Conservation (phyloP, 176 grass and related monocot genomes). For the Puya raimondii region DNA sequence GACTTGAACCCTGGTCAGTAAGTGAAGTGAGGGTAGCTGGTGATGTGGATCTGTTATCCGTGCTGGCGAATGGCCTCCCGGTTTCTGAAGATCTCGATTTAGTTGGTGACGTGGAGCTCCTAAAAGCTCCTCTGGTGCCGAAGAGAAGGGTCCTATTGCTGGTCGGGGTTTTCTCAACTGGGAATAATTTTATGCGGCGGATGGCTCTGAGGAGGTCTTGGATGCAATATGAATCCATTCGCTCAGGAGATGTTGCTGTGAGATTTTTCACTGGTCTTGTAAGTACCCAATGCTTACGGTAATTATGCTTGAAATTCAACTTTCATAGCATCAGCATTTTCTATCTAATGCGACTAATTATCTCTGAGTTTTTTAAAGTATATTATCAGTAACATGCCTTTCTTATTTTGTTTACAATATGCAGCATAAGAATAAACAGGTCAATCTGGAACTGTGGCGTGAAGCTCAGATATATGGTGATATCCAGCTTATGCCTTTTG, state of each 20-base stretch:
- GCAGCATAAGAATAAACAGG: conserved; percentile 68
- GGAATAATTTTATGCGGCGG: conserved; percentile 84
- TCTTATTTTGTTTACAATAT: conserved; percentile 13
- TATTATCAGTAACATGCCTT: neutral
- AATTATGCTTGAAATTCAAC: no score
- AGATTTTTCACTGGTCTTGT: conserved; percentile 90
- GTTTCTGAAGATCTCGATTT: conserved; percentile 61
- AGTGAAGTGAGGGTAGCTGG: conserved; percentile 56
- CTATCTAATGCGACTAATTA: no score
- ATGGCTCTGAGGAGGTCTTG: conserved; percentile 80
- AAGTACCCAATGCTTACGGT: conserved; percentile 27
- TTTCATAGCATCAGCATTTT: no score
- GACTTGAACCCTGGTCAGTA: conserved; percentile 74
- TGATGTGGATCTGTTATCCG: conserved; percentile 63
- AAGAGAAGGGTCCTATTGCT: conserved; percentile 55
- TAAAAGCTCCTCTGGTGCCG: conserved; percentile 42
- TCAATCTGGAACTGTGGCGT: conserved; percentile 76
- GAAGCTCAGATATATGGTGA: conserved; percentile 76
- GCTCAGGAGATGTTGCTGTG: conserved; percentile 64
- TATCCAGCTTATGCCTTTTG: conserved; percentile 93
- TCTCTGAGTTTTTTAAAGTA: neutral
- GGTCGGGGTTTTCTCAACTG: conserved; percentile 77
- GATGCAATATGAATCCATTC: conserved; percentile 84
- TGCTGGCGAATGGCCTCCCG: conserved; percentile 64
- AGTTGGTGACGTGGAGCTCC: conserved; percentile 28